Percentiles rank a stretch among this genome's conserved stretches.
These are phyloP conservation scores for Rosa chinensis DNA, from an alignment of 306 rosid species.

Conservation along the genomic window DNA sequence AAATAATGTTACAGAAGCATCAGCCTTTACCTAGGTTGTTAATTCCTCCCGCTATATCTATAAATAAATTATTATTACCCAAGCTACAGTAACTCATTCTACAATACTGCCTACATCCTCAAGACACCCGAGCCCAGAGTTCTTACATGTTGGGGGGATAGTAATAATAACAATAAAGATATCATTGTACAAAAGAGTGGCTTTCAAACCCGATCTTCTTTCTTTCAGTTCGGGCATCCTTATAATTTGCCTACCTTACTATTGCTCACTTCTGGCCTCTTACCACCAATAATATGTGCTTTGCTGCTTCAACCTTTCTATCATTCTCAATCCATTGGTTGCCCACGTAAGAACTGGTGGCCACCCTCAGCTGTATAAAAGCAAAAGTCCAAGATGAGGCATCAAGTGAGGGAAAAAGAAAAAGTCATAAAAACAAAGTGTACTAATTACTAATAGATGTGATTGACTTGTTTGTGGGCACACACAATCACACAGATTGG, in stretches of 20 bases:
- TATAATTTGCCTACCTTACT: conserved; percentile 9
- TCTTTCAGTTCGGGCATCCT: conserved; percentile 24
- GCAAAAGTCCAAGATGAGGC: conserved; percentile 22
- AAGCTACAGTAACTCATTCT: conserved; percentile 36
- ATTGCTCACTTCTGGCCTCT: conserved; percentile 18
- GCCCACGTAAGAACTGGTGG: conserved; percentile 50
- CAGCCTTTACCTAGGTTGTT: conserved; percentile 44
- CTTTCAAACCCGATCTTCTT: conserved; percentile 15
- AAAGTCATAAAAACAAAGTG: not conserved
- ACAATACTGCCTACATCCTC: conserved; percentile 39
- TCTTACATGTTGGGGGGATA: conserved; percentile 6
- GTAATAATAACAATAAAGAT: not conserved
- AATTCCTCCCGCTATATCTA: conserved; percentile 29
- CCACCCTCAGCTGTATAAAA: conserved; percentile 58
- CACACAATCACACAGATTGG: not conserved
- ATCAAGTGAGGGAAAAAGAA: not conserved
- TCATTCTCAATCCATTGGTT: conserved; percentile 51
- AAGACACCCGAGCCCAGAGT: conserved; percentile 35
- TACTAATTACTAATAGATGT: not conserved
- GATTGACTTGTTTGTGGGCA: not conserved
- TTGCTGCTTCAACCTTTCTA: conserved; percentile 7
- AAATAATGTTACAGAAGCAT: conserved; percentile 42
- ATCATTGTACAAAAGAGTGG: conserved; percentile 41
- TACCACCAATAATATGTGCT: not conserved
- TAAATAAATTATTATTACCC: conserved; percentile 27